Conservation (phyloP, 73 alveolate genomes). For the Paramecium sexaurelia region DNA sequence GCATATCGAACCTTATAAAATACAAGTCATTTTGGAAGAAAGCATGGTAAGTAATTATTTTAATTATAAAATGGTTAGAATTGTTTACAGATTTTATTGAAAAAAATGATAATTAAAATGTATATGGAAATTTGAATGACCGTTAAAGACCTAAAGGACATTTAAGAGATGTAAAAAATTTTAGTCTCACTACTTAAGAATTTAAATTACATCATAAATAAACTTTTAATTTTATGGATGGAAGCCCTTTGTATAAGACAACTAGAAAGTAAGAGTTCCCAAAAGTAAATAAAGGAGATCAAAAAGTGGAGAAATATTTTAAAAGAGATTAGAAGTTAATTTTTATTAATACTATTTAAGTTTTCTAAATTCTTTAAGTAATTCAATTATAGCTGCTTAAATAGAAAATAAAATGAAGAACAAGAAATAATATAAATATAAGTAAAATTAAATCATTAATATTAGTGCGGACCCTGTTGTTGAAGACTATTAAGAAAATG, state of each 20-base stretch:
- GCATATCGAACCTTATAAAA: conserved; percentile 24
- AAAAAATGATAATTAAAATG: conserved; percentile 53
- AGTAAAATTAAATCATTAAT: not conserved
- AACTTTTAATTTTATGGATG: not conserved
- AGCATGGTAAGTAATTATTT: not conserved
- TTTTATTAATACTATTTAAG: not conserved
- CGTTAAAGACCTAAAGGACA: conserved; percentile 58
- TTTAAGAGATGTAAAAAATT: conserved; percentile 33
- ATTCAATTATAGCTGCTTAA: not conserved
- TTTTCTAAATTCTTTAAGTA: not conserved
- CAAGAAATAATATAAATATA: not conserved
- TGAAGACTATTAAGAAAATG: conserved; percentile 17
- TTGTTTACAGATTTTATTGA: conserved; percentile 64
- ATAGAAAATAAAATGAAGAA: not conserved
- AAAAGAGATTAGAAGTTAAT: not conserved
- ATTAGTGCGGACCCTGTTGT: not conserved
- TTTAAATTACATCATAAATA: not conserved
- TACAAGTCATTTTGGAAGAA: not conserved
- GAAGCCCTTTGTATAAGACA: not conserved
- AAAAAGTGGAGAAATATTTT: not conserved
- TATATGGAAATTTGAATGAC: conserved; percentile 58
- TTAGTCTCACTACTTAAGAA: not conserved
- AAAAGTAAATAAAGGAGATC: not conserved
- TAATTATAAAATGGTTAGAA: not conserved
- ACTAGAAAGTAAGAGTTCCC: not conserved